Evolutionary conservation across 495 filamentous ascomycete species (phyloP).

Genomic region (Podospora anserina): DNA sequence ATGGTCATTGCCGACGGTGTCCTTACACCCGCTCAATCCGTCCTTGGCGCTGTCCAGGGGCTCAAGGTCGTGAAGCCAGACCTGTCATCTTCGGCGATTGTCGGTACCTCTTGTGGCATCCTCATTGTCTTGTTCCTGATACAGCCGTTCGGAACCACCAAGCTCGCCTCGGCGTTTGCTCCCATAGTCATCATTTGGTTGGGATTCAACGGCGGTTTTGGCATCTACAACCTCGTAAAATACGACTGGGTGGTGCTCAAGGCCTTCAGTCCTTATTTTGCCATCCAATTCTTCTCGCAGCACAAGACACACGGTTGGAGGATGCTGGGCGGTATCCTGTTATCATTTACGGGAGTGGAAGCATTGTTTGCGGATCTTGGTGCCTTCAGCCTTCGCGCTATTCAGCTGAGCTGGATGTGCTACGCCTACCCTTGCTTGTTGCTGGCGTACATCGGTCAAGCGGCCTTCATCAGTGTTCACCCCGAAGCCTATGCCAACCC

Average conservation of each 20-base stretch:
- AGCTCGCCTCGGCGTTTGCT: constrained; percentile 60
- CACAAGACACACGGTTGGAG: constrained; percentile 64
- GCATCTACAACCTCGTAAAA: constrained; percentile 64
- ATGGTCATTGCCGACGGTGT: constrained; percentile 67
- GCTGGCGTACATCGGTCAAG: constrained; percentile 69
- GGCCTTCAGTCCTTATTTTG: constrained; percentile 67
- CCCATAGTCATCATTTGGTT: constrained; percentile 77
- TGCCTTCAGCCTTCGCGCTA: constrained; percentile 60
- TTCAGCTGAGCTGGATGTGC: constrained; percentile 63
- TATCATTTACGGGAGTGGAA: constrained; percentile 72
- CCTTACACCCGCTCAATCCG: constrained; percentile 66
- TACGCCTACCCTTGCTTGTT: constrained; percentile 65
- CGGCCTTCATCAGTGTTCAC: constrained; percentile 62
- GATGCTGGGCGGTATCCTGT: constrained; percentile 63
- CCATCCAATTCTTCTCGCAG: constrained; percentile 56
- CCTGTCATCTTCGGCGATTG: constrained; percentile 52
- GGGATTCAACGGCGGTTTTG: constrained; percentile 59
- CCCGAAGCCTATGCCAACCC: constrained; percentile 64
- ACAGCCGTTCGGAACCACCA: constrained; percentile 67
- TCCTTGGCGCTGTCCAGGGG: constrained; percentile 69
- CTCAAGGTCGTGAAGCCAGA: constrained; percentile 47
- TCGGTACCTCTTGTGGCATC: constrained; percentile 67
- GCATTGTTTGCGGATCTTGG: constrained; percentile 73
- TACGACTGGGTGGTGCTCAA: constrained; percentile 66
- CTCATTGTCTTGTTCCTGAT: constrained; percentile 64